Base-by-base conservation (phyloP, 495 filamentous ascomycete species). In the Aspergillus cristatus region DNA sequence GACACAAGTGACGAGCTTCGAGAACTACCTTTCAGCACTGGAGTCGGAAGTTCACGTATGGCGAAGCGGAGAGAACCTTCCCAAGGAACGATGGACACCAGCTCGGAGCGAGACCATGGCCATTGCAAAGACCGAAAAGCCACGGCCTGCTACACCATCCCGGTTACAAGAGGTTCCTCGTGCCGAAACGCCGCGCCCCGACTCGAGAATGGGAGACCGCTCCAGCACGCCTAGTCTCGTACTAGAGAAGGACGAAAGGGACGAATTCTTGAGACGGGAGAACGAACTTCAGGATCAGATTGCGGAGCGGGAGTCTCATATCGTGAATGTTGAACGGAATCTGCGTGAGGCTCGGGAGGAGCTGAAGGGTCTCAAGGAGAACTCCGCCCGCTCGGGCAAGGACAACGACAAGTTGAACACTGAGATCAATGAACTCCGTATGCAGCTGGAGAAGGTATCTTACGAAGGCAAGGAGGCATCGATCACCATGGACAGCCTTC, bases 271-370 rank as follows among this genome's bases (percentile, higher is more conserved):
- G 32, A 75, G 88, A 44, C 79, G 91, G 28, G 91, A 98, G 58
- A 98, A 97, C 46, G 91, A 97, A 51, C 70, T 98, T 12, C 91
- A 98, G 46, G 91, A 97, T 52, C 91, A 97, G 63, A 67, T 98
- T 31, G 78, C 91, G 4, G 91, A 98, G 57, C 91, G 81, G 54
- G 91, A 98, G 57, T 78, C 82, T 1, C 79, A 84, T 40, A 75
- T 94, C 25, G 77, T 78, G 3, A 71, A 76, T 24, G 75, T 81
- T 7, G 91, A 97, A 52, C 76, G 85, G 51, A 74, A 74, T 34
- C 65, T 96, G 12, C 79, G 74, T 40, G 82, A 90, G 36, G 79
- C 78, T 4, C 86, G 81, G 52, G 86, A 93, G 38, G 93, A 98
- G 60, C 66, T 96, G 8, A 59, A 72, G 35, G 77, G 74, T 39